Conservation (phyloP, 1,284 basidiomycete genomes). For the Ustilago esculenta region DNA sequence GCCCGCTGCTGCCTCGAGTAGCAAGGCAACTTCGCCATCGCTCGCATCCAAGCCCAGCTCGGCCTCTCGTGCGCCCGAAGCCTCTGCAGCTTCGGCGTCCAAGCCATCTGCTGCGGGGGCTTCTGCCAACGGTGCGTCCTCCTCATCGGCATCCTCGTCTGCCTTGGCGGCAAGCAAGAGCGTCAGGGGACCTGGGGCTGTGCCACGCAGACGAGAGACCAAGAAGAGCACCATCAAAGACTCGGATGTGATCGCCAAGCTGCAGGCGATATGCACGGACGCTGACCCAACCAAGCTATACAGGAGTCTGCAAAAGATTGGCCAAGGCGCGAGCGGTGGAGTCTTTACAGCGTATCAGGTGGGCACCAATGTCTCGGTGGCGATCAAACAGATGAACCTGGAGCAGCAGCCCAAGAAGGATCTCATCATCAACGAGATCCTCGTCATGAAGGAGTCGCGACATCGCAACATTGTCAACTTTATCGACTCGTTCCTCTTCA, state of each 20-base stretch:
- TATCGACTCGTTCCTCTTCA: slow-evolving; percentile 96
- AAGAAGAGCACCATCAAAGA: slow-evolving; percentile 78
- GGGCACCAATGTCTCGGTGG: slow-evolving; percentile 89
- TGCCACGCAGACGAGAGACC: slow-evolving; percentile 77
- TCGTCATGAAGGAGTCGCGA: slow-evolving; percentile 94
- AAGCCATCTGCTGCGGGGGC: slow-evolving; percentile 2
- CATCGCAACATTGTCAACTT: slow-evolving; percentile 99
- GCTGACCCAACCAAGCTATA: slow-evolving; percentile 96
- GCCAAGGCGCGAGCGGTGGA: slow-evolving; percentile 95
- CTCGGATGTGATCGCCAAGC: slow-evolving; percentile 86
- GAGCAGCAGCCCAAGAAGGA: slow-evolving; percentile 99
- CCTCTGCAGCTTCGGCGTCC: slow-evolving; percentile 3
- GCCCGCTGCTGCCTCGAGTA: too few relatives aligned
- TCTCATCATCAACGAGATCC: slow-evolving; percentile 98
- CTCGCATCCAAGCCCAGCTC: slow-evolving; percentile 13
- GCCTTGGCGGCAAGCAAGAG: slow-evolving; percentile 20
- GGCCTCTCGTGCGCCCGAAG: slow-evolving; percentile 2
- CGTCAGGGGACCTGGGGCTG: slow-evolving; percentile 30
- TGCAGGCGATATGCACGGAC: slow-evolving; percentile 94
- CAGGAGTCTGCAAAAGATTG: slow-evolving; percentile 92
- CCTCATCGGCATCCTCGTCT: slow-evolving; percentile 5
- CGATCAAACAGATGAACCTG: slow-evolving; percentile 99
- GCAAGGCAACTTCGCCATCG: slow-evolving; percentile 17
- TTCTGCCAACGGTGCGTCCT: slow-evolving; percentile 3
- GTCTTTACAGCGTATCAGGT: slow-evolving; percentile 98